Evolutionary conservation across 352 stramenopile genomes (phyloP), one percentile per base, ranked within the genome.

Genomic region (Sclerospora graminicola): DNA sequence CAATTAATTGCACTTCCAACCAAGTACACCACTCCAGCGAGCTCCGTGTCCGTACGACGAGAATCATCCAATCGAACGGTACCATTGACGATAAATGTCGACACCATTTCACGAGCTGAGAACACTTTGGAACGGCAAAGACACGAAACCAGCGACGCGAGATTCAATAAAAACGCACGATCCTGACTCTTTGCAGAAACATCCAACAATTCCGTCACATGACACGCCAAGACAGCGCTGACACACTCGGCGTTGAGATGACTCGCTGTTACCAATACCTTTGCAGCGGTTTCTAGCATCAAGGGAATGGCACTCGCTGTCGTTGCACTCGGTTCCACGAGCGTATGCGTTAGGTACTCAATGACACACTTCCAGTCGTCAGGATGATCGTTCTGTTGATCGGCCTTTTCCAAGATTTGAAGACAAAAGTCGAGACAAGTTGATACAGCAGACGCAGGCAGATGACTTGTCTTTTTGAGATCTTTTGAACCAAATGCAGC

Each of bases 391-490:
- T 37, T 35, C 13, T 33, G 38, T 8, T 46, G 8, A 27, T 16
- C 28, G 24, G 23, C 47, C 14, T 45, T 48, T 37, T 67, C 72
- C 32, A 79, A 50, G 19, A 82, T 66, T 8, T 55, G 28, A 13
- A 82, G 44, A 34, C 75, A 76, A 30, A 87, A 87, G 8, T 44
- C 46, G 9, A 84, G 41, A 42, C 63, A 84, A 14, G 62, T 74
- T 51, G 74, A 61, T 18, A 66, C 65, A 21, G 57, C 54, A 1
- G 41, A 35, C 37, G 71, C 63, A 14, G 23, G 38, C 48, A 82
- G 64, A 20, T 41, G 65, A 11, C 28, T 55, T 19, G 72, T 77
- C n/a, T n/a, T n/a, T n/a, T n/a, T n/a, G n/a, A 82, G 41, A 39
- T 76, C 62, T 16, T 52, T 61, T 5, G 54, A 39, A 0, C 45